A percentile compares a stretch with the other conserved stretches of the same genome.
Evolutionary conservation across 1,284 basidiomycete species (phyloP).

Genomic region (Papiliotrema laurentii): DNA sequence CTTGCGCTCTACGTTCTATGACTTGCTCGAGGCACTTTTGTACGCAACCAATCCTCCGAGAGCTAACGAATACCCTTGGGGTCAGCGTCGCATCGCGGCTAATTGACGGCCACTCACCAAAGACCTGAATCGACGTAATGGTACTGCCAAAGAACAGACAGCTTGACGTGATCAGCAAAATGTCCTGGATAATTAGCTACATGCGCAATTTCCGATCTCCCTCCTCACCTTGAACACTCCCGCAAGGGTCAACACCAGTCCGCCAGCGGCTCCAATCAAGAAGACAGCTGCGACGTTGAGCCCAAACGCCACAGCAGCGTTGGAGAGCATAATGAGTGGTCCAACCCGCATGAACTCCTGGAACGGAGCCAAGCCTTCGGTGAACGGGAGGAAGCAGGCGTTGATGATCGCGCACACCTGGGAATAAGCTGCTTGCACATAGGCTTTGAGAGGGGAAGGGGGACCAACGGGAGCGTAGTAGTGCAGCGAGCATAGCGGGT

Average conservation of each 20-base stretch:
- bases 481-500: constrained; percentile 89
- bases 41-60: constrained; percentile 3
- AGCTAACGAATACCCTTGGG: background rate
- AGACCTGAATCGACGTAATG: constrained; percentile 76
- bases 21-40: constrained; percentile 15
- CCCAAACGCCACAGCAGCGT: constrained; percentile 83
- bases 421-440: background rate
- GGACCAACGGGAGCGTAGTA: constrained; percentile 72
- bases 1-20: background rate
- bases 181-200: constrained; percentile 58
- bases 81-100: background rate
- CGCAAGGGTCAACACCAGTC: constrained; percentile 84
- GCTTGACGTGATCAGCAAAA: constrained; percentile 82
- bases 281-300: constrained; percentile 90
- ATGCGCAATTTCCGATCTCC: background rate
- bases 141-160: constrained; percentile 72
- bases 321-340: constrained; percentile 69
- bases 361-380: constrained; percentile 86
- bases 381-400: constrained; percentile 75
- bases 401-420: constrained; percentile 80
- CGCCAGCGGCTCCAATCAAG: constrained; percentile 81
- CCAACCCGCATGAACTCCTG: constrained; percentile 65
- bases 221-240: constrained; percentile 78
- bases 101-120: constrained; percentile 56
- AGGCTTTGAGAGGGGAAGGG: background rate